Percentiles rank a stretch among this genome's conserved stretches.
These are phyloP conservation scores for Durotheca rogersii DNA, from an alignment of 495 filamentous ascomycete species.

Conservation along the genomic window DNA sequence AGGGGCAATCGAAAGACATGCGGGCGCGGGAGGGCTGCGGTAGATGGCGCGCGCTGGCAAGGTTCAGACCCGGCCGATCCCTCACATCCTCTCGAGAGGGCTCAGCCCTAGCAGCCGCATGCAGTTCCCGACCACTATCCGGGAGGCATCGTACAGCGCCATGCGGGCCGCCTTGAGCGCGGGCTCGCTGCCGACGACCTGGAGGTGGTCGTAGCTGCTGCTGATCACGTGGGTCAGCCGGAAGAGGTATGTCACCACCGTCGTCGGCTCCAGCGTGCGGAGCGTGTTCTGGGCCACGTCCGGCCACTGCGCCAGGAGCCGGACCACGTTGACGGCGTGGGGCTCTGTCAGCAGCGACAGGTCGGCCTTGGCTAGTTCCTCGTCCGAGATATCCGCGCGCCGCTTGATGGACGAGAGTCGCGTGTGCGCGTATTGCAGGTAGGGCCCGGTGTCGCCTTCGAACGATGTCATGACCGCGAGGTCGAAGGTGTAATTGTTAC, in stretches of 20 bases:
- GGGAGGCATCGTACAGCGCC: slow-evolving; percentile 77
- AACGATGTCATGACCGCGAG: slow-evolving; percentile 67
- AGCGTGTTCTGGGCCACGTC: slow-evolving; percentile 64
- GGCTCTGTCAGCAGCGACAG: slow-evolving; percentile 58
- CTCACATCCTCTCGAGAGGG: slow-evolving; percentile 62
- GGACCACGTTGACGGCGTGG: slow-evolving; percentile 61
- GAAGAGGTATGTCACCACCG: slow-evolving; percentile 79
- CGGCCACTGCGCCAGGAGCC: slow-evolving; percentile 63
- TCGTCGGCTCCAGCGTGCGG: slow-evolving; percentile 64
- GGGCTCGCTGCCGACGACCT: slow-evolving; percentile 71
- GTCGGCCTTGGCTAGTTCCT: slow-evolving; percentile 58
- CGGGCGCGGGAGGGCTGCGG: too few species aligned
- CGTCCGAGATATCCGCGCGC: slow-evolving; percentile 50
- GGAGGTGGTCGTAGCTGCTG: slow-evolving; percentile 78
- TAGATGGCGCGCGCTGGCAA: too few species aligned
- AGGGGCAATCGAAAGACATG: too few species aligned
- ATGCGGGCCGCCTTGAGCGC: slow-evolving; percentile 74
- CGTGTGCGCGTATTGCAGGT: slow-evolving; percentile 69
- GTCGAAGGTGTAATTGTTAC: slow-evolving; percentile 65
- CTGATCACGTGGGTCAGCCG: slow-evolving; percentile 84
- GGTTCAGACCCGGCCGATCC: background rate
- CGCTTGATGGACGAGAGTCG: slow-evolving; percentile 63
- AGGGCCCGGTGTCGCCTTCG: slow-evolving; percentile 69
- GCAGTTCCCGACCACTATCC: slow-evolving; percentile 77
- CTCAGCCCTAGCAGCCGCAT: slow-evolving; percentile 80